Conservation (phyloP, 1,139 yeast genomes). For the Saccharomyces pastorianus region DNA sequence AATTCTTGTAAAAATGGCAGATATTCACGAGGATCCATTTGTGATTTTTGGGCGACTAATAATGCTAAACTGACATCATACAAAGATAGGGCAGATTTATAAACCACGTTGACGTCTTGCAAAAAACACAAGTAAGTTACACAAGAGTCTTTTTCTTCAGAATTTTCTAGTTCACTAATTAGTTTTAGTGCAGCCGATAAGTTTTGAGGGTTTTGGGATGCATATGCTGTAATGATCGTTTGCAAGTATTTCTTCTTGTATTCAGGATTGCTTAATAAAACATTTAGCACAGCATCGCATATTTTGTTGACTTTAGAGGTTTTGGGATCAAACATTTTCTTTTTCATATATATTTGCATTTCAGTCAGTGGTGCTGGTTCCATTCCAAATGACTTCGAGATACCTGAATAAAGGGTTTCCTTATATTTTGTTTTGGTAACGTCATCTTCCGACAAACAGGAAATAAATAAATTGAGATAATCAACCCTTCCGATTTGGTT, state of each 20-base stretch:
- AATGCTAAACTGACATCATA: slow-evolving; percentile 78
- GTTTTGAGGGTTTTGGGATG: slow-evolving; percentile 85
- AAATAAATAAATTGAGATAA: slow-evolving; percentile 76
- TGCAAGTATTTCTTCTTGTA: slow-evolving; percentile 58
- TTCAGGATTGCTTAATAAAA: slow-evolving; percentile 42
- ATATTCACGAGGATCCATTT: slow-evolving; percentile 95
- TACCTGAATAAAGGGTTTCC: slow-evolving; percentile 46
- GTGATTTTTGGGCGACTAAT: slow-evolving; percentile 88
- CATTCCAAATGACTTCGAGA: slow-evolving; percentile 28
- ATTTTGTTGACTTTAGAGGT: slow-evolving; percentile 66
- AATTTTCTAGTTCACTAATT: slow-evolving; percentile 44
- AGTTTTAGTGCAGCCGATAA: slow-evolving; percentile 62
- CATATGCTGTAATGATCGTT: slow-evolving; percentile 82
- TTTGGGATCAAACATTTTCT: slow-evolving; percentile 33
- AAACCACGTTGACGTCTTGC: slow-evolving; percentile 79
- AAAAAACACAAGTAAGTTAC: slow-evolving; percentile 83
- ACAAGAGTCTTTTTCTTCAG: slow-evolving; percentile 49
- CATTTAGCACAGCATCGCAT: slow-evolving; percentile 60
- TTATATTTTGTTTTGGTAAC: slow-evolving; percentile 75
- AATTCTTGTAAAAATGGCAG: slow-evolving; percentile 81
- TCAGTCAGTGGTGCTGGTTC: slow-evolving; percentile 32
- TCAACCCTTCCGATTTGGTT: slow-evolving; percentile 64
- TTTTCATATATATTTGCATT: slow-evolving; percentile 33
- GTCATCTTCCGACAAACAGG: slow-evolving; percentile 81
- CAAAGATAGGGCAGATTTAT: slow-evolving; percentile 70